phyloP scores from a whole-genome alignment of 2,329 filamentous ascomycete species.

The Talaromyces rugulosus region DNA sequence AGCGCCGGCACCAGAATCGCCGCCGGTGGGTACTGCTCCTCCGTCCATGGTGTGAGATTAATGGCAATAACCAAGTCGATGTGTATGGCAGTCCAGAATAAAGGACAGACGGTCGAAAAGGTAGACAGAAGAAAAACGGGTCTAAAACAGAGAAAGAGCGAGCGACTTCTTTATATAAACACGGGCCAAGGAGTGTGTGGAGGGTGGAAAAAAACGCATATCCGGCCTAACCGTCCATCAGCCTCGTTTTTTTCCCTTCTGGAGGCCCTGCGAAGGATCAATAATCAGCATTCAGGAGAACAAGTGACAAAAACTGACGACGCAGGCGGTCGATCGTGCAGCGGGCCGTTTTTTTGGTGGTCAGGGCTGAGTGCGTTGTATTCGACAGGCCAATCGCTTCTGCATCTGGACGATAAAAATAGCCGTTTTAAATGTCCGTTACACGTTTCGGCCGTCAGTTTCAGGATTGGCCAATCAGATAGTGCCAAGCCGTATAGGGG shows the following conservation, averaged over 20 bases:
- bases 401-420: not conserved
- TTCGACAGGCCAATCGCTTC: too few relatives aligned
- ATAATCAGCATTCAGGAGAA: not conserved
- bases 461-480: not conserved
- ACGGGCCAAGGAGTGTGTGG: not conserved
- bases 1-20: slow-evolving; percentile 11
- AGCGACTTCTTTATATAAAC: not conserved
- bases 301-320: not conserved
- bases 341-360: not conserved
- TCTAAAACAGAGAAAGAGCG: not conserved
- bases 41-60: slow-evolving; percentile 9
- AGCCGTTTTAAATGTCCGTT: not conserved
- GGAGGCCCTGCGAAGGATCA: not conserved
- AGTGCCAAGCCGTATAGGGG: not conserved
- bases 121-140: not conserved
- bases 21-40: slow-evolving; percentile 12
- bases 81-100: not conserved
- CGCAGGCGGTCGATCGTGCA: not conserved
- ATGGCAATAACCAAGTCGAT: not conserved
- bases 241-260: not conserved
- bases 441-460: not conserved
- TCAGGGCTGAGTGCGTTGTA: too few relatives aligned
- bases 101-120: not conserved
- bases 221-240: not conserved
- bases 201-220: not conserved